Percentiles rank a stretch among this genome's conserved stretches.
These are phyloP conservation scores for Dendrocalamus latiflorus DNA, from an alignment of 202 grass and related monocot species.

Conservation along the genomic window DNA sequence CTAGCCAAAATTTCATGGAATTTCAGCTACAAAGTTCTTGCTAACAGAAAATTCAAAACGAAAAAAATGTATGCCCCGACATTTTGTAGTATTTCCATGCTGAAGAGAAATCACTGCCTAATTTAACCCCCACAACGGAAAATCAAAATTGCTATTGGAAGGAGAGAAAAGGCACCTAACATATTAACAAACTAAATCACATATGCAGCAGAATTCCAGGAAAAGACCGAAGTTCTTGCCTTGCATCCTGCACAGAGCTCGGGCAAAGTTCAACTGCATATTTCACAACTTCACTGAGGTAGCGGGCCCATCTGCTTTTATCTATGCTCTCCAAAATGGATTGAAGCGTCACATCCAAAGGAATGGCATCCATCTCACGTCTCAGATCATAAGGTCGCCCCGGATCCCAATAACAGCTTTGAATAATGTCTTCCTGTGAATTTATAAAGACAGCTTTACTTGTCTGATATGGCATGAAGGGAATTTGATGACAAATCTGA, in stretches of 20 bases:
- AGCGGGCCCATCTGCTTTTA: slow-evolving; percentile 93
- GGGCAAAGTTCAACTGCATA: slow-evolving; percentile 94
- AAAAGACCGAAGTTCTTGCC: slow-evolving; percentile 48
- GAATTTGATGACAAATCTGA: slow-evolving; percentile 16
- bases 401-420: slow-evolving; percentile 96
- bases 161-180: not conserved
- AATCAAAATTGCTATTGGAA: not conserved
- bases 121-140: not conserved
- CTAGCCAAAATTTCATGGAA: not conserved
- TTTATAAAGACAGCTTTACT: slow-evolving; percentile 21
- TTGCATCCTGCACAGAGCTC: slow-evolving; percentile 79
- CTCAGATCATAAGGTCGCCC: too few species aligned
- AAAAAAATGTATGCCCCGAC: not conserved
- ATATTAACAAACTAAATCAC: slow-evolving; percentile 20
- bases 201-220: slow-evolving; percentile 5
- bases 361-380: slow-evolving; percentile 86
- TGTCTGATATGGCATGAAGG: not conserved
- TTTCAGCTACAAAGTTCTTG: not conserved
- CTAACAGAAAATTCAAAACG: not conserved
- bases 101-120: not conserved
- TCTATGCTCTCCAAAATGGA: slow-evolving; percentile 89
- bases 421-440: slow-evolving; percentile 95
- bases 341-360: slow-evolving; percentile 90
- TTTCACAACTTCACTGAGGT: slow-evolving; percentile 95
- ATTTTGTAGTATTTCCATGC: not conserved